Base-by-base conservation (phyloP, 2,329 filamentous ascomycete species). In the Venturia asperata region DNA sequence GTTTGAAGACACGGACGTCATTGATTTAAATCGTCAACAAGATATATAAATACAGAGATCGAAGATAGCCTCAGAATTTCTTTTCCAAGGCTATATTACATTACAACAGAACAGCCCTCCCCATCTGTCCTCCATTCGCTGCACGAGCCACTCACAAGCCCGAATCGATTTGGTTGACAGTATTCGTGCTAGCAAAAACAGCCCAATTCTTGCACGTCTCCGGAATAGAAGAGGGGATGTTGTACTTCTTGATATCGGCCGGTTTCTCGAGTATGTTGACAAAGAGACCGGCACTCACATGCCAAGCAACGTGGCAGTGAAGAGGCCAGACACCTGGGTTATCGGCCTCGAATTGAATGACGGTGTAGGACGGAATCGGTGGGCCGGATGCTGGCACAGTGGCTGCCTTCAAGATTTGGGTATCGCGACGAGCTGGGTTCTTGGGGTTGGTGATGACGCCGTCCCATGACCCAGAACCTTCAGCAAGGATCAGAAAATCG, bases 401-500 rank as follows among this genome's bases (percentile, higher is more conserved):
- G 30, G 64, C 55, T 21, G 11, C 15, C 37, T 43, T 34, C 10
- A 65, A 17, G 7, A 81, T 74, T 61, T 82, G 77, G 0, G 80
- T 80, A 68, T 84, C 82, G 41, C 83, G 74, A 11, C 82, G 74
- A 70, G 80, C 76, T 1, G 83, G 82, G 70, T 84, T 84, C 4
- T 67, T 68, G 2, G 78, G 70, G 66, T 80, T 79, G 69, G 69
- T 70, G 41, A 80, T 71, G 10, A 69, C 68, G 41, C 74, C 75
- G 62, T 76, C 70, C 74, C 74, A 78, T 9, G 66, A 69, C 17
- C 76, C 68, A 69, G 76, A 68, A 67, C 82, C 75, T 74, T 82
- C 81, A 49, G 83, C 77, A 0, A 91, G 79, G 61, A 91, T 76
- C 70, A 85, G 86, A 78, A 90, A 87, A 76, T 91, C 88, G 74